These are phyloP conservation scores for Hirschioporus abietinus DNA, from an alignment of 768 basidiomycete species.

Conservation along the genomic window DNA sequence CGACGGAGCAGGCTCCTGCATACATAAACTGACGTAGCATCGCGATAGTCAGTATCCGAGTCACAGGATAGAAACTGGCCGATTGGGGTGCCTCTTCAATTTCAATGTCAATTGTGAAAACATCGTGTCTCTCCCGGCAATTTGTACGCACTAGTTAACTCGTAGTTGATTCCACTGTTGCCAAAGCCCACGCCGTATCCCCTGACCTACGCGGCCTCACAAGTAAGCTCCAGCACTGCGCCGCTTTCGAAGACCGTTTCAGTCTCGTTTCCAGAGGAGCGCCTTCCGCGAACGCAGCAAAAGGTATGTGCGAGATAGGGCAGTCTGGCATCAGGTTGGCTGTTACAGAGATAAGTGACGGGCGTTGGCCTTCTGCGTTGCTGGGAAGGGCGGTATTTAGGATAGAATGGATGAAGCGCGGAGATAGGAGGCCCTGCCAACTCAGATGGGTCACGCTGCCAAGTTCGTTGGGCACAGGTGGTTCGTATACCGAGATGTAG, in stretches of 20 bases:
- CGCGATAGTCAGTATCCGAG: too few species aligned
- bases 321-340: background rate
- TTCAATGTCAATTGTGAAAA: too few species aligned
- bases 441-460: conserved; percentile 47
- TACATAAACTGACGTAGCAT: too few species aligned
- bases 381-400: conserved; percentile 28
- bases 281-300: background rate
- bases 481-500: conserved; percentile 61
- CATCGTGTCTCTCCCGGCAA: too few species aligned
- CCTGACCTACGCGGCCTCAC: background rate
- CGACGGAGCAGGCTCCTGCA: too few species aligned
- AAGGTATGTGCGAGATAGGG: background rate
- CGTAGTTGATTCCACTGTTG: background rate
- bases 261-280: background rate
- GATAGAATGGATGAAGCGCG: conserved; percentile 46
- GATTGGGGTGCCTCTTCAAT: too few species aligned
- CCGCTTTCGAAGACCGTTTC: background rate
- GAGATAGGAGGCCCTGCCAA: conserved; percentile 56
- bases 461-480: conserved; percentile 39
- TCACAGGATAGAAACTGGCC: too few species aligned
- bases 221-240: background rate
- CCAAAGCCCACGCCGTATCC: background rate
- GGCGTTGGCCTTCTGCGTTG: background rate
- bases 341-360: background rate
- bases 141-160: background rate